Percentiles rank a stretch among this genome's conserved stretches.
Conservation (phyloP, 805 yeast species). For the Candida wancherniae region DNA sequence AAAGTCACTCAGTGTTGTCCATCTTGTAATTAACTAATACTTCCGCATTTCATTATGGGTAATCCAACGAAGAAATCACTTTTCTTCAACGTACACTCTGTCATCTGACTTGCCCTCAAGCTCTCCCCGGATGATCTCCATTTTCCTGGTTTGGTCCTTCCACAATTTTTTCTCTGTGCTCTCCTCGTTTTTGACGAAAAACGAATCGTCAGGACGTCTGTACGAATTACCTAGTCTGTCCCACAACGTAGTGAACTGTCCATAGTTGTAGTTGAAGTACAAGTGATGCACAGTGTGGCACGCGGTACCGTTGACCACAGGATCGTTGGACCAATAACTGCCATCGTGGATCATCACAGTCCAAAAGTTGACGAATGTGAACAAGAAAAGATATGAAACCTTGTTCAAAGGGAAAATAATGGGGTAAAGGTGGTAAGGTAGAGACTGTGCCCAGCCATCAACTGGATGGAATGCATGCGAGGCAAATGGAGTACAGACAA, state of each 20-base stretch:
- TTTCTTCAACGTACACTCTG: conserved; percentile 58
- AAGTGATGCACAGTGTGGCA: conserved; percentile 97
- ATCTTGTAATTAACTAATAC: no score
- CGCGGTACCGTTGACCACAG: conserved; percentile 94
- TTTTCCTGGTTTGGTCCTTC: conserved; percentile 63
- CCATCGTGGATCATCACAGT: conserved; percentile 99
- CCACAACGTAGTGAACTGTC: conserved; percentile 98
- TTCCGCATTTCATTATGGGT: no score
- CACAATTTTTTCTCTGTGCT: conserved; percentile 59
- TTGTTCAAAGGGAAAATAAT: conserved; percentile 90
- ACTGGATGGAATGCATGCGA: conserved; percentile 98
- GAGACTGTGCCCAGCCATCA: conserved; percentile 88
- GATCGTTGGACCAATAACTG: conserved; percentile 88
- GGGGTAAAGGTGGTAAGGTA: conserved; percentile 92
- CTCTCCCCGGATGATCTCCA: conserved; percentile 72
- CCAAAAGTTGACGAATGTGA: conserved; percentile 95
- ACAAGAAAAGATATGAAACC: conserved; percentile 71
- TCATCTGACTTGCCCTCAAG: conserved; percentile 77
- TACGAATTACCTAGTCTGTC: conserved; percentile 93
- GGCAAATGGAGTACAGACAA: conserved; percentile 97
- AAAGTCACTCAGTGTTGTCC: no score
- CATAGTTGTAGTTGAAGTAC: conserved; percentile 96
- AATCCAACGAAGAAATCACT: no score
- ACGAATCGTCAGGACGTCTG: conserved; percentile 84
- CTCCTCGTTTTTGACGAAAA: conserved; percentile 55